phyloP scores from a whole-genome alignment of 176 grass and related monocot genomes.

The Secale cereale region DNA sequence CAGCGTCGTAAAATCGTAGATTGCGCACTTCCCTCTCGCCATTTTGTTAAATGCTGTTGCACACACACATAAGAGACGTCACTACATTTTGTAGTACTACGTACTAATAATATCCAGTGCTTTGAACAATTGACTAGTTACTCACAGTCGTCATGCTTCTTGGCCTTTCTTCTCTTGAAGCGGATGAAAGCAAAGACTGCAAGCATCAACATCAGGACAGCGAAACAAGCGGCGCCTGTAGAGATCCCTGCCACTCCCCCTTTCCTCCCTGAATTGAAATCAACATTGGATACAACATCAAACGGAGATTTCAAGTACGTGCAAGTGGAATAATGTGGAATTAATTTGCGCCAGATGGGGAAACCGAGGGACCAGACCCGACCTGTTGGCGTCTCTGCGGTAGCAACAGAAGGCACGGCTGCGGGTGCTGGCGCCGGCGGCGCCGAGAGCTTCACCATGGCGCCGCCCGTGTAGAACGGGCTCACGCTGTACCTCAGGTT shows the following conservation, averaged over 20 bases:
- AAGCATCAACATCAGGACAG: conserved; percentile 25
- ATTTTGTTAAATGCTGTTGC: conserved; percentile 30
- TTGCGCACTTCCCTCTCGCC: conserved; percentile 35
- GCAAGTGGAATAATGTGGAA: neutral
- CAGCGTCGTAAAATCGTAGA: conserved; percentile 36
- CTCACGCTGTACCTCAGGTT: conserved; percentile 18
- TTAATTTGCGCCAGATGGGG: neutral
- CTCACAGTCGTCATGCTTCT: too few relatives aligned
- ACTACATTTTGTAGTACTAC: neutral
- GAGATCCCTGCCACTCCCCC: conserved; percentile 21
- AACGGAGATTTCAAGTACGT: neutral
- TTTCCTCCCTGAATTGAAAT: conserved; percentile 18
- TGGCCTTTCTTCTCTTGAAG: conserved; percentile 15
- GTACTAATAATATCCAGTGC: neutral
- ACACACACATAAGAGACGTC: neutral
- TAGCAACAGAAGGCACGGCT: neutral
- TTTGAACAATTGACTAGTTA: too few relatives aligned
- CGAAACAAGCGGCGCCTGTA: conserved; percentile 8
- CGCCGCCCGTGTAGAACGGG: conserved; percentile 16
- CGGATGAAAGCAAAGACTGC: conserved; percentile 22
- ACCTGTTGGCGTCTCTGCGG: neutral
- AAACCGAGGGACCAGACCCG: neutral
- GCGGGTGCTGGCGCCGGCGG: conserved; percentile 8
- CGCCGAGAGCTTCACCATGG: conserved; percentile 31
- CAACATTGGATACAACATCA: neutral